Percentiles rank a stretch among this genome's conserved stretches.
phyloP scores from a whole-genome alignment of 2,329 filamentous ascomycete genomes.

The Immersiporthe knoxdaviesiana region DNA sequence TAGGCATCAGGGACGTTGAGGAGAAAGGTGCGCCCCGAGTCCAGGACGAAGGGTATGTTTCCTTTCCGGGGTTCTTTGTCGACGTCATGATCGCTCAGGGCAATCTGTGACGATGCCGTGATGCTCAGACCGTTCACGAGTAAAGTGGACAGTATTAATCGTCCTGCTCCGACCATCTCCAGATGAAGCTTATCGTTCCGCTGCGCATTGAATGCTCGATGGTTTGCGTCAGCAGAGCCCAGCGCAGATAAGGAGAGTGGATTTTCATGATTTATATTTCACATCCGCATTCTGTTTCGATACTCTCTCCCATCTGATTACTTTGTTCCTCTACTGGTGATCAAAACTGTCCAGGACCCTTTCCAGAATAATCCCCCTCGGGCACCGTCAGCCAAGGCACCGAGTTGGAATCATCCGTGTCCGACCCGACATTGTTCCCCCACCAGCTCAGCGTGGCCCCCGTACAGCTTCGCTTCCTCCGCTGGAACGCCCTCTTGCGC shows the following conservation, averaged over 20 bases:
- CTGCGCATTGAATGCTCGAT: not conserved
- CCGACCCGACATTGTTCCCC: slow-evolving; percentile 40
- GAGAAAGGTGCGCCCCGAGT: slow-evolving; percentile 33
- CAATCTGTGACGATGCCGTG: slow-evolving; percentile 12
- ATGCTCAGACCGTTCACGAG: not conserved
- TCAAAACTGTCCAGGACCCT: slow-evolving; percentile 38
- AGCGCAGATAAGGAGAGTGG: no score
- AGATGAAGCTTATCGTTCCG: not conserved
- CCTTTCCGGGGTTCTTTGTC: slow-evolving; percentile 22
- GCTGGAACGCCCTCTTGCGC: slow-evolving; percentile 37
- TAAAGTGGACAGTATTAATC: not conserved
- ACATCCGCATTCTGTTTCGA: not conserved
- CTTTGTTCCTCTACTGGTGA: not conserved
- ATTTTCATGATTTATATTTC: not conserved
- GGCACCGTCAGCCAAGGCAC: slow-evolving; percentile 40
- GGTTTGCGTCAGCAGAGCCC: not conserved
- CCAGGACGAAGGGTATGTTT: slow-evolving; percentile 33
- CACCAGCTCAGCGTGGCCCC: slow-evolving; percentile 39
- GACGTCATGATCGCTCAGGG: not conserved
- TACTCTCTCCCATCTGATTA: not conserved
- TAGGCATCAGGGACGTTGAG: slow-evolving; percentile 33
- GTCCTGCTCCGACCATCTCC: not conserved
- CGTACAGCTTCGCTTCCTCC: slow-evolving; percentile 41
- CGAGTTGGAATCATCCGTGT: slow-evolving; percentile 41
- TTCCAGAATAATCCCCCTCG: slow-evolving; percentile 37